These are phyloP conservation scores for Leccinum truebloodii DNA, from an alignment of 768 basidiomycete genomes.

Conservation along the genomic window DNA sequence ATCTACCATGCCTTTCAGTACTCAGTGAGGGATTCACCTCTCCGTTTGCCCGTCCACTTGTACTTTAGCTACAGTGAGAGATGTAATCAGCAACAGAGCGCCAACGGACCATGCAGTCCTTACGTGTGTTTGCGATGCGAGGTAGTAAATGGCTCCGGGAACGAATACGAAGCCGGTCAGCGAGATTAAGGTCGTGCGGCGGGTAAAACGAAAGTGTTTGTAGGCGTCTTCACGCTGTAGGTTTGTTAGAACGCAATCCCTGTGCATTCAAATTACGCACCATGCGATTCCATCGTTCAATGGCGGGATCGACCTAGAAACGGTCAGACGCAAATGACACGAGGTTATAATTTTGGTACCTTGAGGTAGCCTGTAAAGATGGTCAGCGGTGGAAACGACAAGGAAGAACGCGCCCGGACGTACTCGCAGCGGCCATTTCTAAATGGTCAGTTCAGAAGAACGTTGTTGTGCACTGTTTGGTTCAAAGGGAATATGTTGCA, in stretches of 20 bases:
- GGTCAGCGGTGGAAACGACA: constrained; percentile 13
- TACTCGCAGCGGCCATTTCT: constrained; percentile 70
- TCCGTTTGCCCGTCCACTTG: constrained; percentile 55
- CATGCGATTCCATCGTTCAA: constrained; percentile 65
- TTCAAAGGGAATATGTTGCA: constrained; percentile 6
- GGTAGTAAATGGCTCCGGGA: constrained; percentile 55
- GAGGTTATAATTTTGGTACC: constrained; percentile 33
- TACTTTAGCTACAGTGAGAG: constrained; percentile 44
- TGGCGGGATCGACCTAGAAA: constrained; percentile 50
- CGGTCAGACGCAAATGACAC: background rate
- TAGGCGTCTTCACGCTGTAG: constrained; percentile 82
- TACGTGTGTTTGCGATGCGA: constrained; percentile 41
- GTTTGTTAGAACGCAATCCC: background rate
- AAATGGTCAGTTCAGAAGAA: constrained; percentile 29
- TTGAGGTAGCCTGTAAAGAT: constrained; percentile 53
- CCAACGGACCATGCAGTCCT: constrained; percentile 33
- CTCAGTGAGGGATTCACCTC: constrained; percentile 41
- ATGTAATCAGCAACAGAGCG: constrained; percentile 9
- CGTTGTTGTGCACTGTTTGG: constrained; percentile 36
- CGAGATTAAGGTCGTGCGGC: constrained; percentile 57
- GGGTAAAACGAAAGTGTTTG: constrained; percentile 80
- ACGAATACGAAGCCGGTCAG: constrained; percentile 64
- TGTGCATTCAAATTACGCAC: constrained; percentile 34
- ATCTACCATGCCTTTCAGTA: constrained; percentile 16
- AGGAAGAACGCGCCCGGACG: constrained; percentile 19